Evolutionary conservation across 2,329 filamentous ascomycete genomes (phyloP).

Genomic region (Graphilbum fragrans): DNA sequence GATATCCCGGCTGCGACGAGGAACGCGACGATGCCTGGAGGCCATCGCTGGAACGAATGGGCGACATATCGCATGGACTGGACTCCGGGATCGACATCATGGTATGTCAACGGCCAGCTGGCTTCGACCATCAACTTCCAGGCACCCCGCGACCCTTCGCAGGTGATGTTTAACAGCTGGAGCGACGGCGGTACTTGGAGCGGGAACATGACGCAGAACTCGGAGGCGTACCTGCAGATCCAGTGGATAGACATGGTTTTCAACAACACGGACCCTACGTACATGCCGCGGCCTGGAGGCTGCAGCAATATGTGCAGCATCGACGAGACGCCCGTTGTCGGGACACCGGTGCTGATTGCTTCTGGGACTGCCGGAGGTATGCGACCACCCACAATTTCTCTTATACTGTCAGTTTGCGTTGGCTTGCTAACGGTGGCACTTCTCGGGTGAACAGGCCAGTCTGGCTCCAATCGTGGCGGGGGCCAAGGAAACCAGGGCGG

Average conservation of each 20-base stretch:
- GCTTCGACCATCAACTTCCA: slow-evolving; percentile 33
- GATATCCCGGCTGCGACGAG: slow-evolving; percentile 28
- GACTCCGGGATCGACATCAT: slow-evolving; percentile 30
- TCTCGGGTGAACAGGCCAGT: neutral
- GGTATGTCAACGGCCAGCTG: slow-evolving; percentile 34
- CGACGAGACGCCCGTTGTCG: slow-evolving; percentile 21
- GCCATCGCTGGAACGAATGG: slow-evolving; percentile 31
- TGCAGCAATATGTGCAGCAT: slow-evolving; percentile 25
- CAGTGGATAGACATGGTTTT: slow-evolving; percentile 40
- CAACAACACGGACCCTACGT: slow-evolving; percentile 20
- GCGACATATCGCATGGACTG: slow-evolving; percentile 39
- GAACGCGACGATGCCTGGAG: slow-evolving; percentile 23
- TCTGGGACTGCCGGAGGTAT: no score
- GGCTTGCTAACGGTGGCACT: neutral
- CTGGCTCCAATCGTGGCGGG: neutral
- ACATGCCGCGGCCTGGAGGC: slow-evolving; percentile 8
- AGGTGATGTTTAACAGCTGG: slow-evolving; percentile 39
- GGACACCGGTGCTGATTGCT: slow-evolving; percentile 22
- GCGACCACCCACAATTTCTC: no score
- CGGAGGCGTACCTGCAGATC: slow-evolving; percentile 32
- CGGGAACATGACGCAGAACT: slow-evolving; percentile 29
- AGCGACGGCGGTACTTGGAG: slow-evolving; percentile 38
- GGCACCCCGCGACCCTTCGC: slow-evolving; percentile 31
- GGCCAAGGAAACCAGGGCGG: neutral
- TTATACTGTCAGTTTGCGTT: no score